Base-by-base conservation (phyloP, 108 stramenopile species). In the Skeletonema marinoi region DNA sequence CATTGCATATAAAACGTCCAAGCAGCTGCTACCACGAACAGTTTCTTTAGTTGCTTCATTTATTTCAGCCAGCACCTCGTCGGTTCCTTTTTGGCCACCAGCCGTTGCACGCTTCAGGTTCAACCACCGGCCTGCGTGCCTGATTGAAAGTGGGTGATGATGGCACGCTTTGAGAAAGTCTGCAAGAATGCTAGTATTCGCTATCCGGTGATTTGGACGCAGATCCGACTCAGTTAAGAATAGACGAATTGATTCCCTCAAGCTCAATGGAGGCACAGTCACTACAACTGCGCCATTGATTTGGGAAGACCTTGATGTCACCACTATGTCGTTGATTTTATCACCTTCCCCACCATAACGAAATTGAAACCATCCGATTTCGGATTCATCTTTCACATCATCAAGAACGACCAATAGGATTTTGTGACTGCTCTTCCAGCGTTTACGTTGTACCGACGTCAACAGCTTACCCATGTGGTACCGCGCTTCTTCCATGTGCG, bases 311-410 rank as follows among this genome's bases (percentile, higher is more conserved):
- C 86, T 66, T 6, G 88, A 88, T 32, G 90, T 93, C 14, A 89
- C 77, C n/a, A 91, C 65, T 7, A 89, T 60, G 19, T 87, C 85
- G 68, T 87, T 87, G 32, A 83, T 77, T 35, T 75, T 66, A 35
- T 82, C 87, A 50, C 72, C 82, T 2, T 72, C 72, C 13, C 70
- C 71, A 16, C 86, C 81, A 44, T 54, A 16, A 19, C 44, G 60
- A 77, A 93, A 93, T 66, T 85, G 80, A 70, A 91, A 93, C 92
- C 92, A 93, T 30, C 87, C 82, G 41, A 93, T 65, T 65, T 93
- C 92, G 10, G 88, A 79, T 60, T 88, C 84, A 54, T 85, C 85
- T 17, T 77, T 71, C 4, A 93, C 80, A 75, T 93, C 85, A 51
- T 93, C 92, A 31, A 93, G 67, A 72, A 93, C 83, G 30, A 93